Evolutionary conservation across 495 filamentous ascomycete species (phyloP).

Genomic region (Penicillium subrubescens): DNA sequence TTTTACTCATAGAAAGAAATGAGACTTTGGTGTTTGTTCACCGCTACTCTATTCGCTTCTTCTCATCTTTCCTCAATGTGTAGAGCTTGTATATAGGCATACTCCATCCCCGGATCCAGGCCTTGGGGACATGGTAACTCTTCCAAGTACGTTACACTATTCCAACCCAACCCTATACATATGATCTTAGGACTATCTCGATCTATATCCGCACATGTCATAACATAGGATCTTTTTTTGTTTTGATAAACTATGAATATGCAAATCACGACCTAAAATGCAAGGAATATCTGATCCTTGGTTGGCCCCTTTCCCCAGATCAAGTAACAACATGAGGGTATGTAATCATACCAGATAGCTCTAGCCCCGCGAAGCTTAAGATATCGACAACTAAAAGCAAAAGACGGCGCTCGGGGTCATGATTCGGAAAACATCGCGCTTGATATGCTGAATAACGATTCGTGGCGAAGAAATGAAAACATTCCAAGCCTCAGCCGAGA

Average conservation of each 20-base stretch:
- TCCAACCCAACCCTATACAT: neutral
- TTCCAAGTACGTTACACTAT: neutral
- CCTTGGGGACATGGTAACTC: neutral
- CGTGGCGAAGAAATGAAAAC: slow-evolving; percentile 23
- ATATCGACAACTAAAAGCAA: slow-evolving; percentile 28
- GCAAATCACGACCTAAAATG: slow-evolving; percentile 25
- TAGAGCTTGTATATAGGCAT: neutral
- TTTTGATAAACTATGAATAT: slow-evolving; percentile 13
- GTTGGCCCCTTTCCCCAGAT: neutral
- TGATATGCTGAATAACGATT: slow-evolving; percentile 46
- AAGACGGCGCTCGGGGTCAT: slow-evolving; percentile 42
- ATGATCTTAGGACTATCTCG: neutral
- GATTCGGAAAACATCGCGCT: slow-evolving; percentile 43
- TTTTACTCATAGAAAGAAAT: slow-evolving; percentile 7
- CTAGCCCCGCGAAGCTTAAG: slow-evolving; percentile 13
- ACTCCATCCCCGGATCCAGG: neutral
- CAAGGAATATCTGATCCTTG: slow-evolving; percentile 16
- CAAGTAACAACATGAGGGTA: slow-evolving; percentile 15
- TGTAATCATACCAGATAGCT: slow-evolving; percentile 17
- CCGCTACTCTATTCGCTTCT: neutral
- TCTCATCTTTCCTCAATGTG: neutral
- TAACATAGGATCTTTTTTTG: slow-evolving; percentile 7
- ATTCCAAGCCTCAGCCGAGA: slow-evolving; percentile 15
- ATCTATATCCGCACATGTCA: neutral
- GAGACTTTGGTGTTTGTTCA: neutral